Evolutionary conservation across 129 eudicot genomes (phyloP), one percentile per base, ranked within the genome.

Genomic region (Escallonia herrerae): DNA sequence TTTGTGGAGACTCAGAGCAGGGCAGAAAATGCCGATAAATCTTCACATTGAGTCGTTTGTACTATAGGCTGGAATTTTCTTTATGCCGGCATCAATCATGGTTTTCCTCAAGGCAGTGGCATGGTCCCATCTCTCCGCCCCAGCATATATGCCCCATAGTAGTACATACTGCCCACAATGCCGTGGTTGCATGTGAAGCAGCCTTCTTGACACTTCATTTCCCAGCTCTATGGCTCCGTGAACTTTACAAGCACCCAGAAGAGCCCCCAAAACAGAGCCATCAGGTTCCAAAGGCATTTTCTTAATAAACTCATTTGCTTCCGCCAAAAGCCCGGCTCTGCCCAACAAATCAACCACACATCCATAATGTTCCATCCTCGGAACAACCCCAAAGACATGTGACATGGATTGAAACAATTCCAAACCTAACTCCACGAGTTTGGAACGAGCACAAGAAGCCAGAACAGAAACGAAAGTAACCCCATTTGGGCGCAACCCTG

Each of bases 321-420:
- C 97, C 55, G 0, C 54, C 64, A 87, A 54, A 40, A 82, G 75
- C 63, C 97, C 97, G 3, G 93, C 84, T 80, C 90, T 80, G 38
- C 94, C 88, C 50, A 87, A 62, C 22, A 91, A 66, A 81, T 87
- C 97, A 73, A 91, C 90, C 65, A 87, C 87, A 76, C 95, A 87
- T 22, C 95, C 94, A n/a, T 91, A 87, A 64, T 91, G 95, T 73
- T 87, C 90, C 97, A 91, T 91, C 58, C 45, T 54, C 13, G 90
- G 94, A 58, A 67, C 73, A 62, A 87, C 56, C 8, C 74, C 72
- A 62, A 56, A 91, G 41, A 67, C 62, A 53, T 52, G 56, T 15
- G 69, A 68, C 90, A 87, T 84, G 7, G 94, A 78, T n/a, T 76
- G 45, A 58, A 91, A 91, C 53, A 87, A 62, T 57, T 76, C 74